A percentile compares a stretch with the other conserved stretches of the same genome.
phyloP scores from a whole-genome alignment of 495 filamentous ascomycete species.

The Penicillium parvum region DNA sequence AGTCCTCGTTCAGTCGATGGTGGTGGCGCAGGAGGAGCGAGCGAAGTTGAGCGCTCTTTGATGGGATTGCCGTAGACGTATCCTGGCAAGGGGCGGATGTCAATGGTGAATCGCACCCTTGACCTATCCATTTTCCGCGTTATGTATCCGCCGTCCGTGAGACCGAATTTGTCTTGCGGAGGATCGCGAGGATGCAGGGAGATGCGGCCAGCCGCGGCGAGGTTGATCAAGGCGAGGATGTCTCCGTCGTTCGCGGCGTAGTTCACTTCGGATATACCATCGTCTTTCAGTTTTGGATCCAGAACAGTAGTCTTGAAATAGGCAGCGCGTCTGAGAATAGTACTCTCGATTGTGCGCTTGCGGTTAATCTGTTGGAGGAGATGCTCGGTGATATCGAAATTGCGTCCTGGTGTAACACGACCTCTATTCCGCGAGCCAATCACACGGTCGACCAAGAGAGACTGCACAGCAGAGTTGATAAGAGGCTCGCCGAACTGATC shows the following conservation, averaged over 20 bases:
- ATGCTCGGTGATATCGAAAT: constrained; percentile 55
- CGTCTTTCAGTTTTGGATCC: constrained; percentile 48
- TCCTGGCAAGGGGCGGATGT: constrained; percentile 46
- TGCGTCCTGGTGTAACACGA: constrained; percentile 47
- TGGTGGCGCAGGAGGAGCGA: constrained; percentile 28
- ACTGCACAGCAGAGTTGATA: constrained; percentile 52
- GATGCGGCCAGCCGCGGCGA: constrained; percentile 58
- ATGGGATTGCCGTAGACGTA: constrained; percentile 63
- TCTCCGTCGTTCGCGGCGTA: constrained; percentile 56
- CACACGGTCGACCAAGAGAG: constrained; percentile 55
- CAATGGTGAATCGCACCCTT: constrained; percentile 57
- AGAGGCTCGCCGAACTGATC: constrained; percentile 37
- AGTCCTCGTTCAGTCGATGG: not conserved
- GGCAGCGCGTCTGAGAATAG: constrained; percentile 48
- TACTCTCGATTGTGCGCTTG: constrained; percentile 40
- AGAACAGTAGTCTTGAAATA: constrained; percentile 54
- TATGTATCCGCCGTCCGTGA: constrained; percentile 66
- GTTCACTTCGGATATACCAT: constrained; percentile 22
- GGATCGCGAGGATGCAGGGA: constrained; percentile 51
- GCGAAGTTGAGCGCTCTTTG: constrained; percentile 9
- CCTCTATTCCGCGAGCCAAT: constrained; percentile 54
- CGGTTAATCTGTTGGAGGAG: constrained; percentile 48
- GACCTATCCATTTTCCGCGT: constrained; percentile 65
- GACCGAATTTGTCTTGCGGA: constrained; percentile 66
- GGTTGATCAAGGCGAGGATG: constrained; percentile 64